A percentile compares a stretch with the other conserved stretches of the same genome.
Conservation (phyloP, 2,329 filamentous ascomycete species). For the Decorospora gaudefroyi region DNA sequence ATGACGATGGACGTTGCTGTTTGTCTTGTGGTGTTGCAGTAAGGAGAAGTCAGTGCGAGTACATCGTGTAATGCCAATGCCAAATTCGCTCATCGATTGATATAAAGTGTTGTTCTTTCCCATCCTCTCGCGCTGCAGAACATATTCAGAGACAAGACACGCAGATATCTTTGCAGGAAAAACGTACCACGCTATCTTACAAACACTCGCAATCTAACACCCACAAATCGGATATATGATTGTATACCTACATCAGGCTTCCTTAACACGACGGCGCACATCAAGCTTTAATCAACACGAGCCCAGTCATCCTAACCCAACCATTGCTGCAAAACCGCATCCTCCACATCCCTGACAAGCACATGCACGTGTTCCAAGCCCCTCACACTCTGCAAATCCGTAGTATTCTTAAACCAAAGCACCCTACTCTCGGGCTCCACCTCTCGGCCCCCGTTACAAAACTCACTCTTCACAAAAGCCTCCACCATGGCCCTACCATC, state of each 20-base stretch:
- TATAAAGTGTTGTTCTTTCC: too few relatives aligned
- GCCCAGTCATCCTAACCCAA: constrained; percentile 3
- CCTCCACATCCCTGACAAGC: constrained; percentile 70
- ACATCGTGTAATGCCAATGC: too few relatives aligned
- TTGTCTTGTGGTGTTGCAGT: too few relatives aligned
- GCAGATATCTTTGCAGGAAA: background rate
- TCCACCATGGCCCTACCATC: constrained; percentile 37
- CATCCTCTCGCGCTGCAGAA: too few relatives aligned
- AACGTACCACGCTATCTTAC: too few relatives aligned
- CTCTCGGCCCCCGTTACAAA: constrained; percentile 51
- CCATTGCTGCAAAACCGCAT: constrained; percentile 49
- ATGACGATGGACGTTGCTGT: too few relatives aligned
- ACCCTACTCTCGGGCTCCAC: constrained; percentile 53
- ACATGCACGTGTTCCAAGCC: constrained; percentile 76
- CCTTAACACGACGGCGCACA: too few relatives aligned
- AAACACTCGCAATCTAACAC: too few relatives aligned
- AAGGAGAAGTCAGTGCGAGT: too few relatives aligned
- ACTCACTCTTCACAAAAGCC: constrained; percentile 49
- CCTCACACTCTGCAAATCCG: constrained; percentile 63
- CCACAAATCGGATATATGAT: too few relatives aligned
- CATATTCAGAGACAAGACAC: background rate
- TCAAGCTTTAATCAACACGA: too few relatives aligned
- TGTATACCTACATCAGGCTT: background rate
- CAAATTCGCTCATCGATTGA: too few relatives aligned
- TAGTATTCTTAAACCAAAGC: constrained; percentile 69